phyloP scores from a whole-genome alignment of 805 yeast genomes.

The Pichia cabralensis region DNA sequence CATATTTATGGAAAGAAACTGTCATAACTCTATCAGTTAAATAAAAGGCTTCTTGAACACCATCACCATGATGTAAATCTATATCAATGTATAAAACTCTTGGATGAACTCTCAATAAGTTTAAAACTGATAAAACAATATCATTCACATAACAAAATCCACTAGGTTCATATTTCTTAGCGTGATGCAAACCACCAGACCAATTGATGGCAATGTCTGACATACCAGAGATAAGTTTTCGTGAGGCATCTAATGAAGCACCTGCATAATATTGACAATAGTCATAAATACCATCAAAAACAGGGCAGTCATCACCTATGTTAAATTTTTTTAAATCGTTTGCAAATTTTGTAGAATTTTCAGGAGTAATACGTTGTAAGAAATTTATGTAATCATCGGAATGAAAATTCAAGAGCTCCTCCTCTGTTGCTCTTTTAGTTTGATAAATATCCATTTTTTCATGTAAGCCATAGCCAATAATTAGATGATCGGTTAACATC shows the following conservation, averaged over 20 bases:
- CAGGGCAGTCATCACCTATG: slow-evolving; percentile 91
- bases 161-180: slow-evolving; percentile 86
- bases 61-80: slow-evolving; percentile 96
- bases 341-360: slow-evolving; percentile 48
- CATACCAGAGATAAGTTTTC: slow-evolving; percentile 74
- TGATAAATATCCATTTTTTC: slow-evolving; percentile 84
- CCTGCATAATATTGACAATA: slow-evolving; percentile 86
- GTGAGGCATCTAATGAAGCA: slow-evolving; percentile 87
- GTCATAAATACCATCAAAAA: slow-evolving; percentile 90
- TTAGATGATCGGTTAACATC: slow-evolving; percentile 88
- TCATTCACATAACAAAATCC: slow-evolving; percentile 96
- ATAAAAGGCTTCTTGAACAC: slow-evolving; percentile 95
- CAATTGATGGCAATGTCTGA: slow-evolving; percentile 93
- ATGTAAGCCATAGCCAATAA: slow-evolving; percentile 73
- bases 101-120: slow-evolving; percentile 79
- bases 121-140: slow-evolving; percentile 80
- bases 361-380: slow-evolving; percentile 68
- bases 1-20: slow-evolving; percentile 86
- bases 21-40: slow-evolving; percentile 95
- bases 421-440: slow-evolving; percentile 73
- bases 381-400: slow-evolving; percentile 80
- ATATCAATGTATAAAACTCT: slow-evolving; percentile 90
- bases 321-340: slow-evolving; percentile 61
- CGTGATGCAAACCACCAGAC: slow-evolving; percentile 96
- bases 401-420: slow-evolving; percentile 76